A percentile compares a stretch with the other conserved stretches of the same genome.
These are phyloP conservation scores for Yamadazyma pseudoaaseri DNA, from an alignment of 1,139 yeast species.

Conservation along the genomic window DNA sequence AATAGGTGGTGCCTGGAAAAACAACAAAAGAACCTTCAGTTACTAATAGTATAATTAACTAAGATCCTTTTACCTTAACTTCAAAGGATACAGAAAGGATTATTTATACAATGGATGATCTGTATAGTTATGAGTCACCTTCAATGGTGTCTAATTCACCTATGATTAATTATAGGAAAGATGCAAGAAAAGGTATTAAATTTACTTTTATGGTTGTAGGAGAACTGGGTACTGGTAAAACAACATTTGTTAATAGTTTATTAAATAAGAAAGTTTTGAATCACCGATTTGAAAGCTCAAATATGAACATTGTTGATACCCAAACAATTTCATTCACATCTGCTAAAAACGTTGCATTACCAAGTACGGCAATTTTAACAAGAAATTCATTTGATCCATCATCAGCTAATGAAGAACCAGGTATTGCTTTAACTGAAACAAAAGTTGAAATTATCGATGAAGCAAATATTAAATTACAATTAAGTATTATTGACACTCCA, in stretches of 20 bases:
- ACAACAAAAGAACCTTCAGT: background rate
- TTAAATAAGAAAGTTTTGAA: constrained; percentile 59
- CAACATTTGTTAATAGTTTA: constrained; percentile 79
- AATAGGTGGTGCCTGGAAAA: background rate
- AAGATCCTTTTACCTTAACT: too few species aligned
- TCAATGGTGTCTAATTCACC: constrained; percentile 39
- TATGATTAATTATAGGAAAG: constrained; percentile 58
- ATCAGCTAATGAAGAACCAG: constrained; percentile 53
- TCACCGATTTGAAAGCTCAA: constrained; percentile 50
- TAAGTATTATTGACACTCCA: constrained; percentile 72
- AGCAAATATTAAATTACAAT: constrained; percentile 67
- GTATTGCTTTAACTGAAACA: constrained; percentile 66
- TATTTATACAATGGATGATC: constrained; percentile 15
- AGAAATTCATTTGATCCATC: constrained; percentile 42
- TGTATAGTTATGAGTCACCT: constrained; percentile 34
- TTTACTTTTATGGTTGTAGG: constrained; percentile 88
- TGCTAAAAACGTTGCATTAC: constrained; percentile 51
- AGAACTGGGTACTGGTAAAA: constrained; percentile 79
- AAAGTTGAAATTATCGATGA: constrained; percentile 69
- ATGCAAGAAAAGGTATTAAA: constrained; percentile 79
- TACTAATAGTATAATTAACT: too few species aligned
- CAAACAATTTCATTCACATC: constrained; percentile 52
- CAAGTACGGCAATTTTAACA: constrained; percentile 44
- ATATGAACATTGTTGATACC: constrained; percentile 32
- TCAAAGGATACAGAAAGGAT: too few species aligned